Evolutionary conservation across 768 basidiomycete genomes (phyloP), one percentile per base, ranked within the genome.

Genomic region (Candolleomyces aberdarensis): DNA sequence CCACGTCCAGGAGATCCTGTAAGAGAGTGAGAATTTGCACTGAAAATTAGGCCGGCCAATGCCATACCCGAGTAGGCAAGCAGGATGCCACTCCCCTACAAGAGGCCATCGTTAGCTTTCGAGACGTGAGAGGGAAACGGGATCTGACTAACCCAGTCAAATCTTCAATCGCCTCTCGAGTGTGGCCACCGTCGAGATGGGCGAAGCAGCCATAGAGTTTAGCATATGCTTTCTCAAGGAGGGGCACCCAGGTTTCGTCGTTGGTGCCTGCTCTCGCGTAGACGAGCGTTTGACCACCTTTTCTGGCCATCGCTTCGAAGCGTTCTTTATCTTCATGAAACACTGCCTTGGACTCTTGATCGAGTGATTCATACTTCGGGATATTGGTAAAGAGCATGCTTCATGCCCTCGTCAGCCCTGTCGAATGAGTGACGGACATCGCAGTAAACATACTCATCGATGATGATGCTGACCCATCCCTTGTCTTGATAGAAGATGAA

Each of bases 151-250:
- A 84, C 83, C 84, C 84, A 11, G 83, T 84, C 54, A 85, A 67
- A 65, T 85, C 84, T 69, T 85, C 84, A 19, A 84, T 76, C 7
- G 80, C 83, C 63, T 85, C 82, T 50, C 74, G 74, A n/a, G 79
- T 71, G 20, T 69, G 59, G 5, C 83, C 84, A 20, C 76, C 75
- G 29, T 65, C 60, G 40, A 85, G 63, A 0, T 78, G 73, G 0
- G 75, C 72, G 67, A 82, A 85, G 59, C 80, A 79, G 1, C 78
- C 83, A 62, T 85, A 82, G 2, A 83, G 66, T 63, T 85, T 85
- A 0, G 83, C 84, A 57, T 80, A 85, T 4, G 84, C 84, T 64
- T 86, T 86, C 66, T 85, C 84, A 22, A 84, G 72, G 1, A 85
- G 67, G 1, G 84, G 79, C 0, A 84, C 81, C 84, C 84, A 85